Percentiles rank a stretch among this genome's conserved stretches.
phyloP scores from a whole-genome alignment of 331 rosid species.

The Quercus phellos region DNA sequence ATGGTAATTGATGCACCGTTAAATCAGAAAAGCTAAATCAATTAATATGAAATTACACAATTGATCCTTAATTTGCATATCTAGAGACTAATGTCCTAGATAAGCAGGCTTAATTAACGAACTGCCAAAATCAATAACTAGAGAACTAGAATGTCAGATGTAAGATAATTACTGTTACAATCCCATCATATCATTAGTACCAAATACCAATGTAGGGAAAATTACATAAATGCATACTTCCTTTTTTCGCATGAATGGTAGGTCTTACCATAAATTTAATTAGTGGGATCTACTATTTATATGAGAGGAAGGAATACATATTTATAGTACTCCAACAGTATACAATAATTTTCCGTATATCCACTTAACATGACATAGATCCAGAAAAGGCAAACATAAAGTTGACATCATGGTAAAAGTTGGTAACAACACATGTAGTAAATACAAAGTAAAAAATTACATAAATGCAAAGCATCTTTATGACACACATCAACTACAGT shows the following conservation, averaged over 20 bases:
- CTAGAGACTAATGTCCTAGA: not conserved
- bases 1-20: no score
- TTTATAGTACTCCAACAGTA: no score
- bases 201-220: not conserved
- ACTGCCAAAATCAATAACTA: not conserved
- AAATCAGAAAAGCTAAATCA: not conserved
- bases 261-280: no score
- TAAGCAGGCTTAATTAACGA: not conserved
- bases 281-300: no score
- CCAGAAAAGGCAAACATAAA: not conserved
- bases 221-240: no score
- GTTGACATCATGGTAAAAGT: not conserved
- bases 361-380: not conserved
- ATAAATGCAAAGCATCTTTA: not conserved
- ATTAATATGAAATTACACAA: not conserved
- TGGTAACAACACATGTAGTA: not conserved
- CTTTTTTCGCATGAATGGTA: no score
- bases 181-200: not conserved
- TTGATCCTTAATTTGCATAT: not conserved
- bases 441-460: not conserved
- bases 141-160: not conserved
- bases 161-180: not conserved
- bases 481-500: no score
- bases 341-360: not conserved
- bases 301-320: no score